Conservation (phyloP, 805 yeast species). For the Zygosaccharomyces gambellarensis region DNA sequence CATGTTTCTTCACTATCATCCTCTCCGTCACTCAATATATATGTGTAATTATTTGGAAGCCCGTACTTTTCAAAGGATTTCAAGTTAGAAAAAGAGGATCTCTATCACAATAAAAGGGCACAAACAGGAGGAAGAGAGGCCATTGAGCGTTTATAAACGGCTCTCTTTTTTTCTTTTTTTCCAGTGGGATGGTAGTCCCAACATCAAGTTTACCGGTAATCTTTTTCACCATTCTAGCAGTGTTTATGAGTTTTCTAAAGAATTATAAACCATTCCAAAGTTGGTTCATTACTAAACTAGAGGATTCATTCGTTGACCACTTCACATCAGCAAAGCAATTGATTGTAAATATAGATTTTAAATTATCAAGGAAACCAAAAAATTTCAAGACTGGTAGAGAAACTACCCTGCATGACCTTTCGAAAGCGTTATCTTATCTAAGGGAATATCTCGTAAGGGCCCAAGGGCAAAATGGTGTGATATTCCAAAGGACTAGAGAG, state of each 20-base stretch:
- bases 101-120: not conserved
- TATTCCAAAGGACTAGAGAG: conserved; percentile 19
- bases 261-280: conserved; percentile 19
- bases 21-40: too few species aligned
- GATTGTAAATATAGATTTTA: conserved; percentile 11
- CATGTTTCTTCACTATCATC: too few species aligned
- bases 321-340: conserved; percentile 13
- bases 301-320: conserved; percentile 15
- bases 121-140: not conserved
- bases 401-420: conserved; percentile 12
- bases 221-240: conserved; percentile 14
- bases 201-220: conserved; percentile 7
- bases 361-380: conserved; percentile 9
- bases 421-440: conserved; percentile 13
- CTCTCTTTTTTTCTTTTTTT: too few species aligned
- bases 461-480: conserved; percentile 17
- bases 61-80: too few species aligned
- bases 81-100: too few species aligned
- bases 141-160: not conserved
- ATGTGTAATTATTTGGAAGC: too few species aligned
- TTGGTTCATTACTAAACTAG: conserved; percentile 19
- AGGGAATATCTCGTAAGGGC: conserved; percentile 20
- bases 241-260: conserved; percentile 21
- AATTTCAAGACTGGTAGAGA: conserved; percentile 4
- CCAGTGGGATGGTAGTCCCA: not conserved